Base-by-base conservation (phyloP, 345 rosid species). In the Melastoma malabathricum region DNA sequence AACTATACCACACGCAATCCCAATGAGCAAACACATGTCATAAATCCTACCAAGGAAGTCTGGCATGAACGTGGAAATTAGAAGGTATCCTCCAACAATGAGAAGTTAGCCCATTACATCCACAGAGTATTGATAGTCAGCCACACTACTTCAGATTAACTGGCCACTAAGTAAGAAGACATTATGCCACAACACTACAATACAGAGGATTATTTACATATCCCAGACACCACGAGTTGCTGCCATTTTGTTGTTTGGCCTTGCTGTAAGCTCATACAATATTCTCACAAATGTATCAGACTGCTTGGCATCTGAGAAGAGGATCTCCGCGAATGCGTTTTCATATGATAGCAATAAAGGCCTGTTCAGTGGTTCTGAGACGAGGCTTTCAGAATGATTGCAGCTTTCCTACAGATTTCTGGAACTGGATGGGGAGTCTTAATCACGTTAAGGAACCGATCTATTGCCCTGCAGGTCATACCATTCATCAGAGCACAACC, bases 181-280 rank as follows among this genome's bases (percentile, higher is more conserved):
- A 44, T 44, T 18, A 46, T 50, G 58, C 57, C 43, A 55, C 39
- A 25, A n/a, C 27, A 56, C 38, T 27, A 14, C 29, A 10, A 19
- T 58, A 6, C 48, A 52, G 43, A 20, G 46, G 60, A 50, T 44
- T 18, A 51, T 55, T 67, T 72, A 82, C 96, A 86, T 74, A 31
- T 97, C 94, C 97, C 98, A 92, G 47, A 92, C 68, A 58, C 95
- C 97, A 13, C 88, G 76, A 49, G 98, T 83, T 8, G 90, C 81
- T 29, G 77, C 75, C 18, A 77, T 73, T 75, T 87, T 84, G 88
- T 73, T 87, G 72, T 72, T 87, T 10, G 98, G 93, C 63, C 86
- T 82, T 44, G 97, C 79, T 13, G 97, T 92, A 46, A 87, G 72
- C 65, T 87, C 98, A 47, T 74, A 83, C 66, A 92, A 68, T 59